Conservation (phyloP, 179 eudicot genomes). For the Heliamphora pulchella region DNA sequence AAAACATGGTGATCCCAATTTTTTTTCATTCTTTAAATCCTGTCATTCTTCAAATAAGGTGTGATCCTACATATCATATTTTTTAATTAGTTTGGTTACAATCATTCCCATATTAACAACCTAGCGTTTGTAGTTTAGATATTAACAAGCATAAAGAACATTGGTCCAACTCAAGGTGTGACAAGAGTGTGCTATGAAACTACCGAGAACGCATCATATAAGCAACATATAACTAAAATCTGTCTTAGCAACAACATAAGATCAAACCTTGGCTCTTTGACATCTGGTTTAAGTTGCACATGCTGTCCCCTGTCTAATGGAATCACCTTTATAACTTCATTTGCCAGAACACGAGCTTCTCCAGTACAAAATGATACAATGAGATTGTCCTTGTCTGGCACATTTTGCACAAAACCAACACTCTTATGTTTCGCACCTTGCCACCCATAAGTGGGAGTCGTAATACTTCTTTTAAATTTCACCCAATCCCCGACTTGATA, state of each 20-base stretch:
- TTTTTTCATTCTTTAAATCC: too few relatives aligned
- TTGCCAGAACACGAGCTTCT: conserved; percentile 70
- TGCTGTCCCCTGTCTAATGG: conserved; percentile 97
- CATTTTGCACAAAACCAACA: conserved; percentile 91
- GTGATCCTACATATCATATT: background rate
- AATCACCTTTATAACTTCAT: conserved; percentile 87
- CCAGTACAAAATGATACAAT: conserved; percentile 89
- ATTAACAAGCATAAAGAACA: conserved; percentile 4
- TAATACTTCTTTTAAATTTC: conserved; percentile 65
- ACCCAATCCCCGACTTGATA: conserved; percentile 95
- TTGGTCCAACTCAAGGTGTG: background rate
- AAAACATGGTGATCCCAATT: too few relatives aligned
- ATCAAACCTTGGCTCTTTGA: conserved; percentile 85
- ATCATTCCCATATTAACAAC: background rate
- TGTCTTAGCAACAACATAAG: conserved; percentile 11
- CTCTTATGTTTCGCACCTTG: conserved; percentile 85
- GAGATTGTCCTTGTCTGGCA: conserved; percentile 74
- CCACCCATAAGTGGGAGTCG: conserved; percentile 81
- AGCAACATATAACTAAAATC: conserved; percentile 2
- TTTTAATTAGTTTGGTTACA: background rate
- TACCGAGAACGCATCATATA: conserved; percentile 4
- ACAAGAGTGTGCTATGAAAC: background rate
- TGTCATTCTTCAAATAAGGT: too few relatives aligned
- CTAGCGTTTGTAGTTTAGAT: background rate
- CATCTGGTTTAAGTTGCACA: conserved; percentile 77